Evolutionary conservation across 1,284 basidiomycete species (phyloP).

Genomic region (Sporisorium reilianum): DNA sequence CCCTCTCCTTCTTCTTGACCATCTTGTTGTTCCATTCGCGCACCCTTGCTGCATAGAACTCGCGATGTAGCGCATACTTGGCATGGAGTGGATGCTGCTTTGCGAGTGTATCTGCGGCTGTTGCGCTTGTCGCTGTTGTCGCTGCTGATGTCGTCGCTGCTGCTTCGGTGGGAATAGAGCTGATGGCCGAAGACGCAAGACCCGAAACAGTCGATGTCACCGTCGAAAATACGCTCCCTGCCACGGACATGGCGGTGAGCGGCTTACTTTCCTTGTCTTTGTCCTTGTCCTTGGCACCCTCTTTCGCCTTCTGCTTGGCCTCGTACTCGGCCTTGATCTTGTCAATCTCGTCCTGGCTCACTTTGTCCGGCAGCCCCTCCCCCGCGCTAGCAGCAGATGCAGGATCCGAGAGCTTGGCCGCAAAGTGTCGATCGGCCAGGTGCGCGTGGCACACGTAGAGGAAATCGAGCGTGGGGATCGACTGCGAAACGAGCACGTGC

Average conservation of each 20-base stretch:
- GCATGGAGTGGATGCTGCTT: constrained; percentile 40
- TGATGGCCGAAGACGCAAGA: constrained; percentile 33
- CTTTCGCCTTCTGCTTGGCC: constrained; percentile 35
- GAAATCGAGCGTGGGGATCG: constrained; percentile 55
- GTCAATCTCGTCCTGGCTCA: constrained; percentile 53
- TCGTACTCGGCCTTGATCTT: constrained; percentile 57
- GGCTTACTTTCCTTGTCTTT: constrained; percentile 32
- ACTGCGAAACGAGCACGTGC: constrained; percentile 56
- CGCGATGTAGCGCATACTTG: constrained; percentile 57
- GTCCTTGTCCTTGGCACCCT: constrained; percentile 29
- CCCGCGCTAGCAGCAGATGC: constrained; percentile 2
- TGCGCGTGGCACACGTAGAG: constrained; percentile 60
- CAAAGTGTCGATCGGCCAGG: constrained; percentile 58
- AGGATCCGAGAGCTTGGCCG: constrained; percentile 41
- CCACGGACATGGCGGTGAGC: constrained; percentile 27
- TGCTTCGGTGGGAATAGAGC: constrained; percentile 16
- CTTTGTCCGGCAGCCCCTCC: constrained; percentile 44
- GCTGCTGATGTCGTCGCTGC: constrained; percentile 12
- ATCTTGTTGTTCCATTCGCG: constrained; percentile 49
- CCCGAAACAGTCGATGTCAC: constrained; percentile 42
- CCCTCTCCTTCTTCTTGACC: constrained; percentile 42
- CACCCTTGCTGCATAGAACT: constrained; percentile 55
- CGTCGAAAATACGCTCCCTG: constrained; percentile 42
- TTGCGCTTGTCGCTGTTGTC: neutral
- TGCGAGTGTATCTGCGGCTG: constrained; percentile 18